Base-by-base conservation (phyloP, 139 green algal species). In the Ettlia oleoabundans region DNA sequence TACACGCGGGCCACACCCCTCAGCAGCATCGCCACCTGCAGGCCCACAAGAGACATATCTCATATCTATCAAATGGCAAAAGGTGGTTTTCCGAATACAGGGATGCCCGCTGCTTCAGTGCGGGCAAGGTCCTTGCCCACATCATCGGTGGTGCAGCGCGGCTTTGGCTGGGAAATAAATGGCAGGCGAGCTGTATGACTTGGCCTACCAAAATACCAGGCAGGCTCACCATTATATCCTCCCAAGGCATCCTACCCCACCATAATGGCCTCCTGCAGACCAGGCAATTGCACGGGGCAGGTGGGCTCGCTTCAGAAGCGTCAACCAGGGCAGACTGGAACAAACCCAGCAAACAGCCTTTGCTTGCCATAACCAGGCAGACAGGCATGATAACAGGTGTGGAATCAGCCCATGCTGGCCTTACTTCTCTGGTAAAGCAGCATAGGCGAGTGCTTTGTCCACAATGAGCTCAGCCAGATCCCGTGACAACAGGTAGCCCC, bases 401-500 rank as follows among this genome's bases (percentile, higher is more conserved):
- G n/a, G n/a, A n/a, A n/a, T 2, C 30, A 9, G 63, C 63, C 4
- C 37, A 6, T 9, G 3, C 28, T 37, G 22, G 1, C 67, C 73
- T 41, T 43, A 73, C 53, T 55, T 76, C 1, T 64, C 55, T 0
- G 86, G 86, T 1, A 81, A 7, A 32, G 62, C 33, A 9, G 69
- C 38, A 33, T 82, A 83, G 35, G 40, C 64, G 38, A 53, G 8
- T 22, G 79, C 79, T 0, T 35, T 51, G 40, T 86, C 72, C 83
- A 33, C 41, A 4, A 38, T 51, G 8, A 51, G 70, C 69, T 51
- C n/a, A 35, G 35, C 89, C 28, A 88, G 72, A 65, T 95, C 91
- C 10, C 78, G 69, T 0, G 86, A 93, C 61, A 94, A 43, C 47
- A 94, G 32, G 80, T 94, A 94, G 22, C 85, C 89, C 91, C 91